Evolutionary conservation across 1,139 yeast species (phyloP).

Genomic region (Diutina sp.): DNA sequence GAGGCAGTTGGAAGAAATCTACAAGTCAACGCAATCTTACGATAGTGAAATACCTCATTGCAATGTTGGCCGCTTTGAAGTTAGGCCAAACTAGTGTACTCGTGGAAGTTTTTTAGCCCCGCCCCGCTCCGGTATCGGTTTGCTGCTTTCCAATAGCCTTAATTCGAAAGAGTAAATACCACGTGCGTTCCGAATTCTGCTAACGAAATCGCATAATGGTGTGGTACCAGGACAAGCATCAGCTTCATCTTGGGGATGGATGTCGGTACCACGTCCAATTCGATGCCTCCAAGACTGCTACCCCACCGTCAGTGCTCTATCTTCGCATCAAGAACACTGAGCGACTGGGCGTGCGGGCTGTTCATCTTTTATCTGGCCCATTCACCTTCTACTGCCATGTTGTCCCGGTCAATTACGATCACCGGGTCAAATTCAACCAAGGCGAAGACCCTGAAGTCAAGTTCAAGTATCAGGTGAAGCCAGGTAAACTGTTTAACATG

Average conservation of each 20-base stretch:
- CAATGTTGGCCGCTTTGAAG: neutral
- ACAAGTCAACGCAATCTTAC: too few species aligned
- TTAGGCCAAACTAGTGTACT: neutral
- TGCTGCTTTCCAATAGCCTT: neutral
- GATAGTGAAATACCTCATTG: too few species aligned
- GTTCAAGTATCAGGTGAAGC: conserved; percentile 8
- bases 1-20: too few species aligned
- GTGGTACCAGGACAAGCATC: neutral
- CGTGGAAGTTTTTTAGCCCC: neutral
- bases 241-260: neutral
- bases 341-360: conserved; percentile 35
- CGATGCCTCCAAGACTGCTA: neutral
- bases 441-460: conserved; percentile 10
- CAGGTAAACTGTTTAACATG: conserved; percentile 10
- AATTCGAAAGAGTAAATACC: neutral
- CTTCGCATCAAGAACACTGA: conserved; percentile 40
- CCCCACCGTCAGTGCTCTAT: conserved; percentile 11
- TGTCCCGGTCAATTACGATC: conserved; percentile 36
- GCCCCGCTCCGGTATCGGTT: neutral
- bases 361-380: conserved; percentile 47
- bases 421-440: conserved; percentile 18
- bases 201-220: neutral
- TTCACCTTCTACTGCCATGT: conserved; percentile 48
- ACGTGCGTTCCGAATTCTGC: neutral
- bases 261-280: neutral